phyloP scores from a whole-genome alignment of 805 yeast genomes.

The Kregervanrija delftensis region DNA sequence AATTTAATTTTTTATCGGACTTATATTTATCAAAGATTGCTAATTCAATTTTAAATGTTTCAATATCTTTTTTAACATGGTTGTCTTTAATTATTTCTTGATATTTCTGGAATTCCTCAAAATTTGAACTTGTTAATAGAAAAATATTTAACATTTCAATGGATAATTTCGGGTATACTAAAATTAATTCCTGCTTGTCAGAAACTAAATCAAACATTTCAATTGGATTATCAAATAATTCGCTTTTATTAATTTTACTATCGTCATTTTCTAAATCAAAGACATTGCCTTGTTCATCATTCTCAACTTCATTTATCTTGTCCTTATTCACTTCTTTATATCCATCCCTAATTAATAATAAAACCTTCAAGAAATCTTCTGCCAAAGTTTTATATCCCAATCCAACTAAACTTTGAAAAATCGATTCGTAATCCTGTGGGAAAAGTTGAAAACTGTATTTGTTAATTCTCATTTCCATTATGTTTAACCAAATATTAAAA shows the following conservation, averaged over 20 bases:
- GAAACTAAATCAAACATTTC: constrained; percentile 19
- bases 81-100: constrained; percentile 4
- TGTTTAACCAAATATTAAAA: constrained; percentile 12
- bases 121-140: constrained; percentile 2
- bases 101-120: constrained; percentile 9
- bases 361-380: constrained; percentile 15
- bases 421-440: constrained; percentile 9
- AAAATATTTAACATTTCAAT: constrained; percentile 13
- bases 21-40: constrained; percentile 1
- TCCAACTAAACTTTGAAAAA: constrained; percentile 12
- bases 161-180: constrained; percentile 17
- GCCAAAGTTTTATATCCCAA: constrained; percentile 12
- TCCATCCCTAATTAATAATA: constrained; percentile 12
- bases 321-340: constrained; percentile 9
- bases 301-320: not conserved
- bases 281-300: not conserved
- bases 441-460: constrained; percentile 10
- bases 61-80: constrained; percentile 3
- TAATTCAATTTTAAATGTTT: constrained; percentile 1
- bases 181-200: constrained; percentile 13
- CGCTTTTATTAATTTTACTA: constrained; percentile 1
- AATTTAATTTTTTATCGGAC: no score
- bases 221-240: constrained; percentile 16
- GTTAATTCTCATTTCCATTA: constrained; percentile 17
- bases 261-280: constrained; percentile 9